phyloP scores from a whole-genome alignment of 805 yeast species.

The Myxozyma mucilagina region DNA sequence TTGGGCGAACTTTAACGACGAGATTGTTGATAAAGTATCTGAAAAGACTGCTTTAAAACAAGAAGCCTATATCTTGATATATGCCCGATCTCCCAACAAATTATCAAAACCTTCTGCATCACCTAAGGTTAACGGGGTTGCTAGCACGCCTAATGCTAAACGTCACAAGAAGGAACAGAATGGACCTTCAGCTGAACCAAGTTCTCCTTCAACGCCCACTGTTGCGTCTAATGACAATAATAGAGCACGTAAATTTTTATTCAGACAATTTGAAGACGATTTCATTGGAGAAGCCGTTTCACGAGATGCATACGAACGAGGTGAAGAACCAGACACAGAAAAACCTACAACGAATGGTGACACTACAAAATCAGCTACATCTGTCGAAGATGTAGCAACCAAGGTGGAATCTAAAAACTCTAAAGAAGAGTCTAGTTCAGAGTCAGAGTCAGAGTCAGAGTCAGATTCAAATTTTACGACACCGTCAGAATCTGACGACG shows the following conservation, averaged over 20 bases:
- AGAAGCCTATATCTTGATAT: conserved; percentile 87
- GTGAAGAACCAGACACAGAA: not conserved
- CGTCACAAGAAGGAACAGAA: not conserved
- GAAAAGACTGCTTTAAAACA: conserved; percentile 76
- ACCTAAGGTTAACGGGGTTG: not conserved
- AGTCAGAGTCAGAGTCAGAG: not conserved
- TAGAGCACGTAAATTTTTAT: not conserved
- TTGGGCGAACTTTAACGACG: conserved; percentile 96
- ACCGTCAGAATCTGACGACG: not conserved
- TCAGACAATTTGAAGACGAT: conserved; percentile 6
- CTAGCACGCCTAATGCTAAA: not conserved
- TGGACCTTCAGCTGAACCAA: too few relatives aligned
- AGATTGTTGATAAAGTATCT: conserved; percentile 69
- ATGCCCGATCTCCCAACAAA: conserved; percentile 46
- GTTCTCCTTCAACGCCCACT: not conserved
- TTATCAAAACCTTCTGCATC: not conserved
- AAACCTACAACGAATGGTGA: not conserved
- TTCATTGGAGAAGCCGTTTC: conserved; percentile 17
- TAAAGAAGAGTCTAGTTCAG: too few relatives aligned
- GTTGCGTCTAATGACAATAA: not conserved
- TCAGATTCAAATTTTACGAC: not conserved
- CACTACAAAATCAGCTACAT: not conserved
- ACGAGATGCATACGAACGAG: conserved; percentile 18
- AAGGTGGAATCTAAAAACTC: not conserved
- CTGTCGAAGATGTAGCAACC: not conserved